phyloP scores from a whole-genome alignment of 306 rosid species.

The Heteromeles arbutifolia region DNA sequence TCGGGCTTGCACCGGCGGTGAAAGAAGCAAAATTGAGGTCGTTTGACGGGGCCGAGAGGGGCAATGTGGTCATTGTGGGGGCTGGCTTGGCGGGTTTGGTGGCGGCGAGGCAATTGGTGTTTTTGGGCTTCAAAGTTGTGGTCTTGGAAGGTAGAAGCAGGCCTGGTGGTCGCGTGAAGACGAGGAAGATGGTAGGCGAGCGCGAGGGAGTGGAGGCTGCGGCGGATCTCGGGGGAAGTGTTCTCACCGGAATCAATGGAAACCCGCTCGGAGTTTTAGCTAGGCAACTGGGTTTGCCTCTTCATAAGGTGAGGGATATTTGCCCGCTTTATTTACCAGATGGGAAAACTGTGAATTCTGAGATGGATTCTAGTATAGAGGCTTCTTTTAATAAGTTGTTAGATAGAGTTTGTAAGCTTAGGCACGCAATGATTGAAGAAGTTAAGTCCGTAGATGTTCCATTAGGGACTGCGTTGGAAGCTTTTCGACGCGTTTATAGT shows the following conservation, averaged over 20 bases:
- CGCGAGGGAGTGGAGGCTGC: conserved; percentile 63
- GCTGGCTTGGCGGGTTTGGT: conserved; percentile 86
- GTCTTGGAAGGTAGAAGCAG: conserved; percentile 77
- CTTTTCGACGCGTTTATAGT: conserved; percentile 56
- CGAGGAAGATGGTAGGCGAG: conserved; percentile 58
- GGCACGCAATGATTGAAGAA: conserved; percentile 81
- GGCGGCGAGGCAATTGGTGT: conserved; percentile 79
- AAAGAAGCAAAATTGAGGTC: conserved; percentile 49
- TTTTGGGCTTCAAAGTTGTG: conserved; percentile 72
- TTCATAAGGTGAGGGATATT: conserved; percentile 86
- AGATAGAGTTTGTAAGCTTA: conserved; percentile 89
- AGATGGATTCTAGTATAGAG: conserved; percentile 63
- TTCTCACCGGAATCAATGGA: conserved; percentile 83
- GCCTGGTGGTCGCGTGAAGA: conserved; percentile 87
- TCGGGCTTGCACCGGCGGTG: conserved; percentile 62
- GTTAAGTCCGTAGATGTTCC: conserved; percentile 71
- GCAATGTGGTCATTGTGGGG: conserved; percentile 67
- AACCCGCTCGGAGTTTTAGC: conserved; percentile 90
- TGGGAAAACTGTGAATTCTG: conserved; percentile 69
- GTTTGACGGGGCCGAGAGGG: conserved; percentile 46
- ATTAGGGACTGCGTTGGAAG: conserved; percentile 74
- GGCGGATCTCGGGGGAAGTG: conserved; percentile 91
- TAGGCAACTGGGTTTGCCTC: conserved; percentile 74
- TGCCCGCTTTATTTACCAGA: conserved; percentile 85
- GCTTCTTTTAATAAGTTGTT: conserved; percentile 67